These are phyloP conservation scores for Cladophialophora psammophila DNA, from an alignment of 2,329 filamentous ascomycete genomes.

Conservation along the genomic window DNA sequence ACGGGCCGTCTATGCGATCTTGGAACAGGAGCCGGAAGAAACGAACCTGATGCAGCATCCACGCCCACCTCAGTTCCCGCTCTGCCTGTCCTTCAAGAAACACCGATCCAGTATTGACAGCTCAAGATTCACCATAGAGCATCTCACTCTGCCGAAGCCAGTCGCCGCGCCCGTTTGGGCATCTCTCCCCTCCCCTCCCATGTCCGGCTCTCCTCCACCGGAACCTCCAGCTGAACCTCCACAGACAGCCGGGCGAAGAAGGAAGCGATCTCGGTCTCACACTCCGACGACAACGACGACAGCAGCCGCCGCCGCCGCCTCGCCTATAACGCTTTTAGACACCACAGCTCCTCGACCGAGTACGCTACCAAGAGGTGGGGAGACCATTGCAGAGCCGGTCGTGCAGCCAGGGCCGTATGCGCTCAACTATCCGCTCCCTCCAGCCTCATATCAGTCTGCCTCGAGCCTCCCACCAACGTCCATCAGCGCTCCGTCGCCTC, in stretches of 20 bases:
- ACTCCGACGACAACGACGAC: slow-evolving; percentile 41
- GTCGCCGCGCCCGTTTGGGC: slow-evolving; percentile 47
- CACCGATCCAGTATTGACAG: slow-evolving; percentile 43
- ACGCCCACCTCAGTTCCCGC: slow-evolving; percentile 36
- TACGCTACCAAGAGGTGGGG: slow-evolving; percentile 31
- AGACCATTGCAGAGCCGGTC: slow-evolving; percentile 25
- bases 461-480: slow-evolving; percentile 34
- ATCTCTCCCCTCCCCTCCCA: slow-evolving; percentile 51
- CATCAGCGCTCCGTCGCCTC: slow-evolving; percentile 19
- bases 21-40: background rate
- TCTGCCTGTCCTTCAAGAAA: slow-evolving; percentile 39
- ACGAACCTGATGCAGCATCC: slow-evolving; percentile 40
- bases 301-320: slow-evolving; percentile 31
- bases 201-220: slow-evolving; percentile 52
- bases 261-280: slow-evolving; percentile 45
- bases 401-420: slow-evolving; percentile 29
- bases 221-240: slow-evolving; percentile 49
- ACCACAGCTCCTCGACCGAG: slow-evolving; percentile 33
- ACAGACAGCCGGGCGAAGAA: slow-evolving; percentile 45
- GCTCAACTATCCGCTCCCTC: slow-evolving; percentile 28
- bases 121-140: slow-evolving; percentile 41
- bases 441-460: slow-evolving; percentile 28
- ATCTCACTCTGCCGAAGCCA: slow-evolving; percentile 41
- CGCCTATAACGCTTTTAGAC: slow-evolving; percentile 29
- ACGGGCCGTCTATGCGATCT: slow-evolving; percentile 17